Conservation (phyloP, 257 asterid species). For the Rubia yunnanensis region DNA sequence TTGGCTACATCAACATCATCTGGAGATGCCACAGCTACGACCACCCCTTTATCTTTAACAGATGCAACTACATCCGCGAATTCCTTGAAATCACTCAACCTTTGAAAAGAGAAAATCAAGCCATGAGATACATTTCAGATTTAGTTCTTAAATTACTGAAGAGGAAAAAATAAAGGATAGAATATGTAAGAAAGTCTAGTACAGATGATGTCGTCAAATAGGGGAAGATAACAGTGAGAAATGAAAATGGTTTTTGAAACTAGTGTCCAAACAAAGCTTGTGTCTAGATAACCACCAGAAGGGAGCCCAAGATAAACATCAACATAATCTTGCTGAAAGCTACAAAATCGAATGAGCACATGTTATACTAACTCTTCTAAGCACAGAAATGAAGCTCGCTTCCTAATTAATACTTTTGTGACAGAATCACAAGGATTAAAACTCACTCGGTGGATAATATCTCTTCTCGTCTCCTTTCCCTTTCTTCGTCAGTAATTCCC, state of each 20-base stretch:
- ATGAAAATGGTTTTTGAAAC: too few relatives aligned
- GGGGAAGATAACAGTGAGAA: too few relatives aligned
- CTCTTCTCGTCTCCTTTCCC: slow-evolving; percentile 82
- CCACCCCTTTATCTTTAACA: slow-evolving; percentile 74
- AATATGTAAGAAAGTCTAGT: neutral
- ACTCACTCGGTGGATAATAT: slow-evolving; percentile 81
- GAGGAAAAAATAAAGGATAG: too few relatives aligned
- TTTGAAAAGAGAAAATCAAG: slow-evolving; percentile 11
- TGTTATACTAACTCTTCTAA: neutral
- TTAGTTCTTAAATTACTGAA: neutral
- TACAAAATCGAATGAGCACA: neutral
- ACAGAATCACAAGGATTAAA: neutral
- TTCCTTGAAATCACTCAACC: slow-evolving; percentile 85
- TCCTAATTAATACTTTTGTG: neutral
- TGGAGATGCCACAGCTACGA: slow-evolving; percentile 85
- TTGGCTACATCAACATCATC: slow-evolving; percentile 83
- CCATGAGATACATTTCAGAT: neutral
- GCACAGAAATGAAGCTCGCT: neutral
- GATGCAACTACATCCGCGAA: slow-evolving; percentile 64
- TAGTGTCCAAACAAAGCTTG: neutral
- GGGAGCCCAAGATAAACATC: neutral
- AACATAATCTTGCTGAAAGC: neutral
- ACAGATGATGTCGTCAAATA: too few relatives aligned
- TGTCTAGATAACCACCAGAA: neutral
- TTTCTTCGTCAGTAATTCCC: slow-evolving; percentile 88